Evolutionary conservation across 2,329 filamentous ascomycete species (phyloP), one percentile per base, ranked within the genome.

Genomic region (Reticulascus tulasneorum): DNA sequence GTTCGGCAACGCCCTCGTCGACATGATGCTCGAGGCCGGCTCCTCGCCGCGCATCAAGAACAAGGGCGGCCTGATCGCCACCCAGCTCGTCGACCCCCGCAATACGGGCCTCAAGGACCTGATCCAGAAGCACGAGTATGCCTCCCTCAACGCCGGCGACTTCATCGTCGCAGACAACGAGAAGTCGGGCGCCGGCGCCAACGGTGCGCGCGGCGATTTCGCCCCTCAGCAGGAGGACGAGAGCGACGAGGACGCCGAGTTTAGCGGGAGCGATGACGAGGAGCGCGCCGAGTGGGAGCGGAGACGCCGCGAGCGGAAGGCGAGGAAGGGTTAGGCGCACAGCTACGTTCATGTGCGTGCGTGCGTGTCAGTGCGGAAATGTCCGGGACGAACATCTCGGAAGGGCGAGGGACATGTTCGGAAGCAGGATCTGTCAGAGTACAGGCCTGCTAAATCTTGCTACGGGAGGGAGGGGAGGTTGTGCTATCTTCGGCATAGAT

Each of bases 1-100:
- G 43, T 78, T 78, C 46, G 85, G 82, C 48, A 67, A 71, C 49
- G 72, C 75, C 13, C 72, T 93, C 35, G 75, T 91, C 48, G 75
- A 82, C 50, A 87, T 93, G 71, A 79, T 94, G 72, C 73, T 91
- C 46, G 86, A 93, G 64, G 86, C 86, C 36, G 87, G 87, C 39
- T 73, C 67, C 33, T 72, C 62, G 61, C 61, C 75, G 37, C 70
- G 75, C 42, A 49, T 68, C 51, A 68, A 67, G 59, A 91, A 91
- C 67, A 84, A 83, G 62, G 82, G 78, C 35, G 82, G 83, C 51
- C 71, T 88, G 41, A 86, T 81, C 33, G 74, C 86, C 19, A 55
- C 75, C 35, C 82, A 89, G 60, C 73, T 91, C 43, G 82, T 82
- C 36, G 86, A 91, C 60, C 86, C 85, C 12, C 55, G 72, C 30